Percentiles rank a stretch among this genome's conserved stretches.
Conservation (phyloP, 306 rosid genomes). For the Spatholobus suberectus region DNA sequence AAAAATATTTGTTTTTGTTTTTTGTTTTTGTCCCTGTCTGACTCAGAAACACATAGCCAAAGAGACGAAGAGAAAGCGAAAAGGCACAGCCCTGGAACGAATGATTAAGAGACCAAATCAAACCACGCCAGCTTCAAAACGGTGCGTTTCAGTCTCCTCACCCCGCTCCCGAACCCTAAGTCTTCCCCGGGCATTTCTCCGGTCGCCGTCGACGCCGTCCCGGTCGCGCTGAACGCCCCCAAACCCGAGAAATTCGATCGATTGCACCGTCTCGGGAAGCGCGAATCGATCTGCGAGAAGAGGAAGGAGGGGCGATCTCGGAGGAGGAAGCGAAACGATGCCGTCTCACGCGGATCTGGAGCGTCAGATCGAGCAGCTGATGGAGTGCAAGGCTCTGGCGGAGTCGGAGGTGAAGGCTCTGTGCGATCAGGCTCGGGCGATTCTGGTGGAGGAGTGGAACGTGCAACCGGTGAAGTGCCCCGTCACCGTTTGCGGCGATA, state of each 20-base stretch:
- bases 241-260: not conserved
- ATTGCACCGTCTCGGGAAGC: conserved; percentile 8
- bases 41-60: conserved; percentile 21
- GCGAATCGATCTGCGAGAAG: conserved; percentile 36
- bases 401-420: conserved; percentile 65
- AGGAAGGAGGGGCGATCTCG: conserved; percentile 3
- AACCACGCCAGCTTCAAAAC: conserved; percentile 36
- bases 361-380: conserved; percentile 70
- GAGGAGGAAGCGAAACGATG: conserved; percentile 45
- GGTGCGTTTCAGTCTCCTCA: conserved; percentile 37
- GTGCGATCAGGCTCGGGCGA: conserved; percentile 77
- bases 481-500: conserved; percentile 95
- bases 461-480: conserved; percentile 99
- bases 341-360: conserved; percentile 74
- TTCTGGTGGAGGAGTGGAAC: conserved; percentile 97
- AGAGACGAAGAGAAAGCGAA: conserved; percentile 21
- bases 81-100: not conserved
- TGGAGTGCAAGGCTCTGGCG: conserved; percentile 65
- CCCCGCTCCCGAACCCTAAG: conserved; percentile 26
- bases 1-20: not conserved
- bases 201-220: conserved; percentile 19
- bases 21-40: conserved; percentile 33
- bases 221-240: not conserved
- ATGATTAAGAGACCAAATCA: conserved; percentile 39
- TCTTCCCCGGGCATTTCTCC: not conserved